Base-by-base conservation (phyloP, 1,284 basidiomycete genomes). In the Kalmanozyma brasiliensis region DNA sequence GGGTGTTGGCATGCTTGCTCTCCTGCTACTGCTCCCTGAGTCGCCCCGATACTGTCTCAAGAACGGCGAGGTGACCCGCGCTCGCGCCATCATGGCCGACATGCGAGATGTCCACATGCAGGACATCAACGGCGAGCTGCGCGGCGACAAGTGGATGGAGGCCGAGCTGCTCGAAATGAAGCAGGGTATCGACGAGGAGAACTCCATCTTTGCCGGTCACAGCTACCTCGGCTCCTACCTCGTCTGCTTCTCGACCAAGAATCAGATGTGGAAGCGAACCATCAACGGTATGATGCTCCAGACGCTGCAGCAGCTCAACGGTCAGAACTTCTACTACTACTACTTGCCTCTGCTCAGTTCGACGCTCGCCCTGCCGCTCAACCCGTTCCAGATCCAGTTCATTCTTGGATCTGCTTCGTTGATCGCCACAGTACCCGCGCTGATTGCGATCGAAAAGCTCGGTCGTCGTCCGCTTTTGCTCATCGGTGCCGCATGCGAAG, bases 11-110 rank as follows among this genome's bases (percentile, higher is more conserved):
- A 75, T 84, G 52, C 58, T 78, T 37, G 52, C 85, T 65, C 83
- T 86, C 78, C 83, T 77, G 69, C 71, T 77, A 42, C 84, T 87
- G 52, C 84, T 87, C 43, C 87, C 89, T 82, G 81, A 89, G 84
- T 93, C 92, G 22, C 92, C 93, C 17, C 91, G 93, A 80, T 94
- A 87, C 87, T 87, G 89, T 48, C 86, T 94, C 84, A 90, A 90
- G 85, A 85, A 86, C 59, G 88, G 88, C 29, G 84, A 85, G 35
- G 83, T 89, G 47, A 87, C 84, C 2, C 53, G 66, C 8, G 82
- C 91, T 8, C 86, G 93, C 51, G 74, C 84, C 17, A 88, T 90
- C 61, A 87, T 94, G 55, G 87, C 87, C 23, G 34, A 52, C 49
- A 19, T 87, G 86, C 1, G 85, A 83, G 60, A 80, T 43, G 87